Evolutionary conservation across 163 green algal genomes (phyloP), one percentile per base, ranked within the genome.

Genomic region (Trebouxia gelatinosa): DNA sequence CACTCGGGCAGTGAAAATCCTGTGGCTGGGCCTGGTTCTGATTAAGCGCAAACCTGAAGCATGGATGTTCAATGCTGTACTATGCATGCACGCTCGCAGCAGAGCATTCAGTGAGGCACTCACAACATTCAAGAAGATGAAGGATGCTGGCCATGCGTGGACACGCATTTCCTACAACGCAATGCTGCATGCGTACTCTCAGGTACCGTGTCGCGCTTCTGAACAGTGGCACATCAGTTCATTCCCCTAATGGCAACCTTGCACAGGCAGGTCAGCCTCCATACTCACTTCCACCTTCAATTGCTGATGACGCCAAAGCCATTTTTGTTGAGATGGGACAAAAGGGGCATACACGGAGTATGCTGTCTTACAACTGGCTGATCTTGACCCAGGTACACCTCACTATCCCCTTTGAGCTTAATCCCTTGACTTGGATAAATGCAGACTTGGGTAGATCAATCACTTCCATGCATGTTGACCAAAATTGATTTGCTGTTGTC

Each of bases 181-280:
- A 16, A 9, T 77, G 7, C 11, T 77, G 70, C 50, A 66, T n/a
- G 70, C 70, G 7, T 77, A 61, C 40, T 40, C 70, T 19, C 64
- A 48, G 46, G 70, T 77, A 7, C n/a, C 43, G 23, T 50, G 40
- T n/a, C n/a, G n/a, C n/a, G n/a, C n/a, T n/a, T n/a, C n/a, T n/a
- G n/a, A n/a, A n/a, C n/a, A n/a, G n/a, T n/a, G n/a, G n/a, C n/a
- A n/a, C n/a, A n/a, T n/a, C n/a, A n/a, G n/a, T n/a, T n/a, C n/a
- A n/a, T n/a, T n/a, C n/a, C n/a, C n/a, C n/a, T n/a, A n/a, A n/a
- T n/a, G n/a, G n/a, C n/a, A n/a, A n/a, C n/a, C n/a, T n/a, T n/a
- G n/a, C n/a, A 29, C 70, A 77, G 70, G 5, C 70, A 17, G 31
- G 54, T 13, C 70, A 43, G 26, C 43, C 70, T 6, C 43, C 43